Evolutionary conservation across 441 rosid species (phyloP), one percentile per base, ranked within the genome.

Genomic region (Rhodomyrtus psidioides): DNA sequence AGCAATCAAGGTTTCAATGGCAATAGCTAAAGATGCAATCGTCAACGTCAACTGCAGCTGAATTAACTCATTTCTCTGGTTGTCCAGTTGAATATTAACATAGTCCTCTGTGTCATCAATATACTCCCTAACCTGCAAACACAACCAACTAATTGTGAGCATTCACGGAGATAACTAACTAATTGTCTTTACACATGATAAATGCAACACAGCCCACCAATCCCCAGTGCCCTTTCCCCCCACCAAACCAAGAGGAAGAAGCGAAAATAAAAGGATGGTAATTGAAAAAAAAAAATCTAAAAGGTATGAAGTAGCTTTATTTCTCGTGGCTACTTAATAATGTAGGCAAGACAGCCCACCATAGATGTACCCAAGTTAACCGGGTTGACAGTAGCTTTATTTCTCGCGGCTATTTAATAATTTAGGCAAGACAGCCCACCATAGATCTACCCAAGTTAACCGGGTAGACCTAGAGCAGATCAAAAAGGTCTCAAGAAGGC

Each of bases 91-190:
- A 87, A 97, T 97, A 86, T 97, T 97, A 82, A 97, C 98, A 26
- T 96, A 96, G 88, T 96, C 99, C 90, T 96, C 98, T 6, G 99
- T 96, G 89, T 97, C 99, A 83, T 97, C 99, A 54, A 97, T 96
- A 86, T 96, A 96, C 86, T 97, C 99, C 4, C 99, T 93, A 55
- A 97, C 99, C 97, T 94, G 92, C 76, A 84, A 85, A 84, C 65
- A 74, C 85, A 86, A 57, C 27, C 53, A 55, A 7, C 26, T 39
- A 24, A 53, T 59, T 59, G 53, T 39, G 54, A 54, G 26, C 17
- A 42, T 14, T 74, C 56, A 26, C 19, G 23, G 79, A 70, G n/a
- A 70, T 70, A 57, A 57, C 60, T 57, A 57, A 57, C 28, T 57
- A 57, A 26, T 57, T 57, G 60, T 57, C 60, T 57, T 23, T 39